Evolutionary conservation across 306 rosid species (phyloP), one percentile per base, ranked within the genome.

Genomic region (Casuarina equisetifolia): DNA sequence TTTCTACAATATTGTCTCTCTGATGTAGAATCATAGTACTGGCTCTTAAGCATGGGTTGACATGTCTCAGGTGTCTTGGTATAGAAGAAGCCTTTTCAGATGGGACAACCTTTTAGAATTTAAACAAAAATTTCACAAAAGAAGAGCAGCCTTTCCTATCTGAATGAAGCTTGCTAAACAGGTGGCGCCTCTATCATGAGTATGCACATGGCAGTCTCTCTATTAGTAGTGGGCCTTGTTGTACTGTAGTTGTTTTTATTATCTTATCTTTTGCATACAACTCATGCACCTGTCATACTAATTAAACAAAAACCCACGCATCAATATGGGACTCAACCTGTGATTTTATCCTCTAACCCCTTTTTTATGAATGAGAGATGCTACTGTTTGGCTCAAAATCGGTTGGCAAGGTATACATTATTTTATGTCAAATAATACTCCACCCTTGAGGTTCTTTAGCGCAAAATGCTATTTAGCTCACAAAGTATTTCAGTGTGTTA

Each of bases 401-500:
- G 38, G 25, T 57, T 20, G 64, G 36, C 36, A 57, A 20, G 32
- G 38, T 9, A 19, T 19, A 57, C 25, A 9, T 10, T 39, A 19
- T 38, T 2, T 36, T 63, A n/a, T 9, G 69, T n/a, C 35, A 38
- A 36, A 62, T 35, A 62, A 12, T 43, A 12, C 69, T 12, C 42
- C 43, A 25, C 32, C 32, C 32, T 25, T 25, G 32, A 25, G 0
- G 32, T 25, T 25, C 32, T 59, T 59, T 59, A 9, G 32, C 40
- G 32, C 10, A 66, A 80, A 76, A 25, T 32, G 64, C 78, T 66
- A 77, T 70, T 68, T 59, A 72, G 80, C 66, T 69, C 20, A 76
- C 46, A 19, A 54, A 16, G 66, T 61, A 55, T 52, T 70, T 43
- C 70, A 25, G 76, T 52, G 54, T 74, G 53, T 80, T 46, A 74